These are phyloP conservation scores for Ceratocystis variospora DNA, from an alignment of 2,329 filamentous ascomycete genomes.

Conservation along the genomic window DNA sequence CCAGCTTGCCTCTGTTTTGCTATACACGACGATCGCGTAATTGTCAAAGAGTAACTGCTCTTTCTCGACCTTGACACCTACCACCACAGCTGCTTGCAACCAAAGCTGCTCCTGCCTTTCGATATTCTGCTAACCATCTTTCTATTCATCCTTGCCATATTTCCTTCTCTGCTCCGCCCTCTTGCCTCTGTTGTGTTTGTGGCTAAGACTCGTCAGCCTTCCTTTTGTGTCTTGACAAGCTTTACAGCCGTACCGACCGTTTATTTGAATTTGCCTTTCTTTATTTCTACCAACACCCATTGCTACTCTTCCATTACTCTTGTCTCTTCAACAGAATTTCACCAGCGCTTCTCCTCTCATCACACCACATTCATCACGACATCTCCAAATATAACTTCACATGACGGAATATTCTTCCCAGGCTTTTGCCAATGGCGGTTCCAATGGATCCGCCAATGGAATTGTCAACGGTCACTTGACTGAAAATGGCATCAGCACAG, in stretches of 20 bases:
- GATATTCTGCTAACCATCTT: background rate
- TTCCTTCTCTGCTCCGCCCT: conserved; percentile 9
- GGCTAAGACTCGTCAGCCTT: background rate
- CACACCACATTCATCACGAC: background rate
- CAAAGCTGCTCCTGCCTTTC: background rate
- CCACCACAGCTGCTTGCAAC: background rate
- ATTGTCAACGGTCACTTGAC: conserved; percentile 22
- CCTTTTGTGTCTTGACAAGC: background rate
- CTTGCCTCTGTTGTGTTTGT: background rate
- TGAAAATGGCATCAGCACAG: background rate
- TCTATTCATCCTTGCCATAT: conserved; percentile 1
- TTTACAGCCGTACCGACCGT: background rate
- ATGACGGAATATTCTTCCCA: conserved; percentile 13
- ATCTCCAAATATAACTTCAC: conserved; percentile 2
- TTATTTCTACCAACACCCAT: background rate
- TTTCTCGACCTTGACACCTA: background rate
- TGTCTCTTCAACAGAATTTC: background rate
- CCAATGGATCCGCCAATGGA: conserved; percentile 17
- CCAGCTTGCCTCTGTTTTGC: background rate
- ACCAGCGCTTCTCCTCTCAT: background rate
- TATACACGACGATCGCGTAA: background rate
- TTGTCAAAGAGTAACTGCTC: background rate
- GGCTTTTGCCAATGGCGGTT: conserved; percentile 9
- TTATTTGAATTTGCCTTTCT: background rate
- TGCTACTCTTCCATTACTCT: background rate